These are phyloP conservation scores for Fraxinus sp. DNA, from an alignment of 305 asterid genomes.

Conservation along the genomic window DNA sequence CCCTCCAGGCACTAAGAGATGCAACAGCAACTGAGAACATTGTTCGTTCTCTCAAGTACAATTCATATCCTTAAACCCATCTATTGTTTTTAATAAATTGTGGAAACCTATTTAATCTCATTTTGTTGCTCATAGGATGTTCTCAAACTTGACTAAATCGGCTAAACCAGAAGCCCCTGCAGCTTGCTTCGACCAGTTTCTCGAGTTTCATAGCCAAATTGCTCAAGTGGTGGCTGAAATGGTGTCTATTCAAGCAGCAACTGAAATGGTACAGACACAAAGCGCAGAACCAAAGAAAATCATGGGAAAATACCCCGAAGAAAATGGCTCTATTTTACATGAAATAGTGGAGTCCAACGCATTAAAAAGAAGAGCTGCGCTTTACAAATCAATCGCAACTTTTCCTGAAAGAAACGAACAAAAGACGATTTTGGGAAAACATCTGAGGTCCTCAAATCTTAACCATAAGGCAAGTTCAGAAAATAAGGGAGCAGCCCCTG, in stretches of 20 bases:
- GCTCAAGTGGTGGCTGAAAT: conserved; percentile 75
- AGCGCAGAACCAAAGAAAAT: conserved; percentile 27
- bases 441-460: conserved; percentile 51
- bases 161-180: conserved; percentile 69
- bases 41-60: conserved; percentile 76
- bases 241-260: conserved; percentile 82
- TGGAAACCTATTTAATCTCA: conserved; percentile 1
- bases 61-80: neutral
- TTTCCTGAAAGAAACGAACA: conserved; percentile 43
- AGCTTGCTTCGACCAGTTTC: conserved; percentile 66
- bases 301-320: conserved; percentile 14
- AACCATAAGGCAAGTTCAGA: conserved; percentile 31
- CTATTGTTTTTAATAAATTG: neutral
- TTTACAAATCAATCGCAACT: conserved; percentile 47
- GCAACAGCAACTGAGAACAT: conserved; percentile 90
- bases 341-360: conserved; percentile 53
- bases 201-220: conserved; percentile 70
- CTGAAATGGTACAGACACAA: conserved; percentile 42
- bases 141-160: conserved; percentile 75
- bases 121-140: conserved; percentile 44
- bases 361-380: conserved; percentile 54
- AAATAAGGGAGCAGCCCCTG: conserved; percentile 33
- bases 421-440: conserved; percentile 53
- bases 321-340: conserved; percentile 37
- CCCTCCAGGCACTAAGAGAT: conserved; percentile 90